phyloP scores from a whole-genome alignment of 1,284 basidiomycete species.

The Microbotryum intermedium region DNA sequence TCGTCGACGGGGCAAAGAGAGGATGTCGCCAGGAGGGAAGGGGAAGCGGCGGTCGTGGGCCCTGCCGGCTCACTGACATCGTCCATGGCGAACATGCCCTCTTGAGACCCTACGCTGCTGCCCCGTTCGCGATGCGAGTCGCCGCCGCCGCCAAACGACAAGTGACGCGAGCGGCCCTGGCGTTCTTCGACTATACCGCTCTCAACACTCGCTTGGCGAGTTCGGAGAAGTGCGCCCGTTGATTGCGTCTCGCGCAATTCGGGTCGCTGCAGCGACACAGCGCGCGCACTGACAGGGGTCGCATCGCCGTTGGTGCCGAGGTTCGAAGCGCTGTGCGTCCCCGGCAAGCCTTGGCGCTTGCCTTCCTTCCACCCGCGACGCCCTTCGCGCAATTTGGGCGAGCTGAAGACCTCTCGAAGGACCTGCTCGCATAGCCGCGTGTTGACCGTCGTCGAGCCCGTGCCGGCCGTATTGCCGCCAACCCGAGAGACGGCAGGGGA shows the following conservation, averaged over 20 bases:
- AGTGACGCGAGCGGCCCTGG: constrained; percentile 1
- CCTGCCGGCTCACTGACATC: constrained; percentile 35
- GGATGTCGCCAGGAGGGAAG: constrained; percentile 33
- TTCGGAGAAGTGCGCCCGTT: background rate
- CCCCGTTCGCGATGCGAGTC: constrained; percentile 23
- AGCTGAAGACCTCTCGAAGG: constrained; percentile 65
- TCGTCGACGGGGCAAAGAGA: constrained; percentile 12
- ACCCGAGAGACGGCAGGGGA: constrained; percentile 3
- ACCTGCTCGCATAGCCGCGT: constrained; percentile 87
- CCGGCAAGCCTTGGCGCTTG: constrained; percentile 1
- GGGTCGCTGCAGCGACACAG: background rate
- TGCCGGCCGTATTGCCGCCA: constrained; percentile 45
- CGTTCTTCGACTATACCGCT: background rate
- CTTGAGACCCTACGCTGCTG: constrained; percentile 31
- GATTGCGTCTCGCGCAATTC: background rate
- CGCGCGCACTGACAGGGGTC: background rate
- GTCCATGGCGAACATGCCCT: constrained; percentile 44
- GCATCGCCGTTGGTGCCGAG: background rate
- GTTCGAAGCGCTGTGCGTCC: constrained; percentile 5
- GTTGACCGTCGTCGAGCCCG: constrained; percentile 83
- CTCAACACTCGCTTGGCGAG: background rate
- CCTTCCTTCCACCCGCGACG: constrained; percentile 19
- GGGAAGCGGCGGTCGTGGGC: constrained; percentile 37
- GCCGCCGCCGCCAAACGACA: background rate
- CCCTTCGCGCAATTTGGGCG: constrained; percentile 30